phyloP scores from a whole-genome alignment of 2,329 filamentous ascomycete genomes.

The Trichoderma sp. region DNA sequence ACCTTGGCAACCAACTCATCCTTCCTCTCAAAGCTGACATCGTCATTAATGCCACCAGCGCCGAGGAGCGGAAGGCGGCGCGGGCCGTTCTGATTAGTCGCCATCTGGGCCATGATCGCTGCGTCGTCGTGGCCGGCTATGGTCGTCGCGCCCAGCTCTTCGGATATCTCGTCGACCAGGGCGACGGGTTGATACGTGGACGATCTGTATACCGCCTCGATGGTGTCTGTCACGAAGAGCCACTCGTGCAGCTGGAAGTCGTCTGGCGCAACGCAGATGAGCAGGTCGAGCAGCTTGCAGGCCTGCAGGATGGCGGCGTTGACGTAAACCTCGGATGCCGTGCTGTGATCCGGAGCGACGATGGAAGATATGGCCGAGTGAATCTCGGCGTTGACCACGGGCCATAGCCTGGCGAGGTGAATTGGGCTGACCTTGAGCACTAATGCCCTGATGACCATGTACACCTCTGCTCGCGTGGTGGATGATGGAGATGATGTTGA shows the following conservation, averaged over 20 bases:
- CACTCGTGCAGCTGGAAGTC: slow-evolving; percentile 99
- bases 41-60: slow-evolving; percentile 57
- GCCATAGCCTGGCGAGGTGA: slow-evolving; percentile 86
- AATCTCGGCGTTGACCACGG: slow-evolving; percentile 83
- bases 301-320: slow-evolving; percentile 81
- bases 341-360: slow-evolving; percentile 66
- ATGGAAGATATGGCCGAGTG: slow-evolving; percentile 78
- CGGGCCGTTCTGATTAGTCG: slow-evolving; percentile 42
- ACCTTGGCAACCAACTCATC: slow-evolving; percentile 76
- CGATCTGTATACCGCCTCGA: slow-evolving; percentile 89
- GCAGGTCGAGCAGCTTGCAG: slow-evolving; percentile 87
- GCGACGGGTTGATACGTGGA: slow-evolving; percentile 70
- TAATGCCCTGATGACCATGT: slow-evolving; percentile 82
- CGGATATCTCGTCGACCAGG: slow-evolving; percentile 82
- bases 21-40: slow-evolving; percentile 61
- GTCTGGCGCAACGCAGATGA: slow-evolving; percentile 86
- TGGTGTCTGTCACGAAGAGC: slow-evolving; percentile 96
- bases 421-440: slow-evolving; percentile 77
- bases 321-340: slow-evolving; percentile 72
- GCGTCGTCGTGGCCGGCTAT: slow-evolving; percentile 43
- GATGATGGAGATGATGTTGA: slow-evolving; percentile 90
- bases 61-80: slow-evolving; percentile 56
- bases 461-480: slow-evolving; percentile 83
- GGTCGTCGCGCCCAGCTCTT: slow-evolving; percentile 63
- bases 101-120: slow-evolving; percentile 41